phyloP scores from a whole-genome alignment of 2,329 filamentous ascomycete genomes.

The Clathrospora elynae region DNA sequence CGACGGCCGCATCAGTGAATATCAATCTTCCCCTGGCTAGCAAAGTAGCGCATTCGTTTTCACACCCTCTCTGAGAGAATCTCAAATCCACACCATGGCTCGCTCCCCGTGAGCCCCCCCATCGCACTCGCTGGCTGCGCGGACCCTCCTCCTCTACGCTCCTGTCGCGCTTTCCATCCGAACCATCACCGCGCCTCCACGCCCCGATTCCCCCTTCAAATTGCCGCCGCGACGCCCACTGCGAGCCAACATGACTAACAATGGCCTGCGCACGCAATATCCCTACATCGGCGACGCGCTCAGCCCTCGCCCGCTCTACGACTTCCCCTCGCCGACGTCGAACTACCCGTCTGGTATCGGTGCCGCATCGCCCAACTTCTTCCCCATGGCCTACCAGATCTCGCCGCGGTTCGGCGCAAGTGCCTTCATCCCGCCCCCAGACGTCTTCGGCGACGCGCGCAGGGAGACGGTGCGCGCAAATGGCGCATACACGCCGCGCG shows the following conservation, averaged over 20 bases:
- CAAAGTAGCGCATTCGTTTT: conserved; percentile 17
- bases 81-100: conserved; percentile 28
- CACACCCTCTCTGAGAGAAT: too few relatives aligned
- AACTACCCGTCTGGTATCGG: conserved; percentile 46
- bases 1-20: too few relatives aligned
- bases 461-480: conserved; percentile 35
- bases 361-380: conserved; percentile 42
- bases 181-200: conserved; percentile 29
- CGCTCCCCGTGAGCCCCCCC: conserved; percentile 36
- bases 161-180: conserved; percentile 29
- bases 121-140: conserved; percentile 32
- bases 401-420: conserved; percentile 45
- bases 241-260: conserved; percentile 36
- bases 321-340: conserved; percentile 47
- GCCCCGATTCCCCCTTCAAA: conserved; percentile 13
- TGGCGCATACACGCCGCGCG: conserved; percentile 37
- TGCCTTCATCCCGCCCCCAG: conserved; percentile 46
- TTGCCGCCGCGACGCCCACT: conserved; percentile 11
- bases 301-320: conserved; percentile 41
- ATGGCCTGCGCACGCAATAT: conserved; percentile 45
- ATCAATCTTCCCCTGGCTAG: too few relatives aligned
- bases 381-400: conserved; percentile 46
- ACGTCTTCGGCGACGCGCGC: conserved; percentile 44
- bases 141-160: conserved; percentile 30
- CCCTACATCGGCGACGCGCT: conserved; percentile 39